phyloP scores from a whole-genome alignment of 2,329 filamentous ascomycete genomes.

The Ceratocystis eucalypticola region DNA sequence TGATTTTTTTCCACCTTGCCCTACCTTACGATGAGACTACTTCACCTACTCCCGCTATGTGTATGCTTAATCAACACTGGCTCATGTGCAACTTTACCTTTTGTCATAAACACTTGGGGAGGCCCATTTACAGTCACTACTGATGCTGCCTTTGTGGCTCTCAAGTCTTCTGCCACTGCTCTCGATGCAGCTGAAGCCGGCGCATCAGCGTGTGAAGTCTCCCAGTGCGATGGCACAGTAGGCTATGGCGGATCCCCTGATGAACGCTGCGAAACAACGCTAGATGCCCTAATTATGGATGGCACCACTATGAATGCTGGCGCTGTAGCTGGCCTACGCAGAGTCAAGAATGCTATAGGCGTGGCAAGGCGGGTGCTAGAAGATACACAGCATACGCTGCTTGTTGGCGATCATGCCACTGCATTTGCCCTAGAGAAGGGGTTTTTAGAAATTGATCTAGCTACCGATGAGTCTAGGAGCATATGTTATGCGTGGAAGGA shows the following conservation, averaged over 20 bases:
- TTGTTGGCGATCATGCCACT: conserved; percentile 40
- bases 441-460: conserved; percentile 33
- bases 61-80: background rate
- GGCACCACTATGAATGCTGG: conserved; percentile 40
- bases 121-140: conserved; percentile 39
- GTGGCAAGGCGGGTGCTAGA: conserved; percentile 40
- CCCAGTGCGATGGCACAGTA: conserved; percentile 42
- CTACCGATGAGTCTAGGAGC: conserved; percentile 30
- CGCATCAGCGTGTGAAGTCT: conserved; percentile 37
- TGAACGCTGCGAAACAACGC: conserved; percentile 43
- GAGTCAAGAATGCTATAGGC: conserved; percentile 35
- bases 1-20: no score
- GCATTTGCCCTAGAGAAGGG: conserved; percentile 39
- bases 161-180: conserved; percentile 28
- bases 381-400: conserved; percentile 37
- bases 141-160: conserved; percentile 34
- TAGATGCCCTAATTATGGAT: conserved; percentile 47
- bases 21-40: background rate
- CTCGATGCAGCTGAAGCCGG: conserved; percentile 41
- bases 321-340: conserved; percentile 38
- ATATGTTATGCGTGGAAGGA: conserved; percentile 33
- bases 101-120: conserved; percentile 43
- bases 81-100: conserved; percentile 26
- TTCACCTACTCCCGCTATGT: background rate
- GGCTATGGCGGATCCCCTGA: conserved; percentile 43